Evolutionary conservation across 2,329 filamentous ascomycete genomes (phyloP).

Genomic region (Aspergillus eucalypticola): DNA sequence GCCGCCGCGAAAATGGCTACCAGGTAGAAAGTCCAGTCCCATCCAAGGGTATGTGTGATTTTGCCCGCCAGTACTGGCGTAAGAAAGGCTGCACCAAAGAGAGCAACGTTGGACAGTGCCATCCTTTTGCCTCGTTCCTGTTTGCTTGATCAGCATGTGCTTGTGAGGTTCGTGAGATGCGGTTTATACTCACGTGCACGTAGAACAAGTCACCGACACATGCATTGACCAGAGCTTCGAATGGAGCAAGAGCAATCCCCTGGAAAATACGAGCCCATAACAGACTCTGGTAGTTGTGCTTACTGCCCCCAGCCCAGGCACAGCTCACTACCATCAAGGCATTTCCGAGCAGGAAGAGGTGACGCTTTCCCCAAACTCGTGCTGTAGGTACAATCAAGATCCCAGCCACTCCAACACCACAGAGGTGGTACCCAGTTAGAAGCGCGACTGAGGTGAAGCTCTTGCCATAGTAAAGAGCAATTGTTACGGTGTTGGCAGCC

Average conservation of each 20-base stretch:
- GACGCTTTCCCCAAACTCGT: conserved; percentile 88
- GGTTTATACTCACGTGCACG: conserved; percentile 65
- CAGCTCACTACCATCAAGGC: conserved; percentile 71
- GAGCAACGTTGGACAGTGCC: conserved; percentile 73
- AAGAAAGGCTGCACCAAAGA: conserved; percentile 71
- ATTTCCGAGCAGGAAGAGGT: conserved; percentile 78
- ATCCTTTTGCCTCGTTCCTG: conserved; percentile 78
- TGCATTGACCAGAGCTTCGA: conserved; percentile 86
- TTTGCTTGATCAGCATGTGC: background rate
- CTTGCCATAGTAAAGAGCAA: conserved; percentile 65
- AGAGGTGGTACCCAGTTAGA: conserved; percentile 82
- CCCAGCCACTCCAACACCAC: conserved; percentile 77
- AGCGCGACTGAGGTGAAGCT: conserved; percentile 76
- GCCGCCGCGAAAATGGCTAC: conserved; percentile 78
- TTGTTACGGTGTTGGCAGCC: conserved; percentile 80
- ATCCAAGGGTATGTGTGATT: conserved; percentile 74
- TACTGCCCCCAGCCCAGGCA: conserved; percentile 73
- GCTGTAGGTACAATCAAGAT: conserved; percentile 85
- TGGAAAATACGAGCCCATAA: conserved; percentile 80
- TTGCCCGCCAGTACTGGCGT: conserved; percentile 91
- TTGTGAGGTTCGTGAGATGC: background rate
- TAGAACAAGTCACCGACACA: conserved; percentile 88
- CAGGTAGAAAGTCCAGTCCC: conserved; percentile 86
- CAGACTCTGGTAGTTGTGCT: conserved; percentile 68
- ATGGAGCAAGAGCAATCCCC: conserved; percentile 82